These are phyloP conservation scores for Allomyces javanicus DNA, from an alignment of 192 early-diverging fungal species.

Conservation along the genomic window DNA sequence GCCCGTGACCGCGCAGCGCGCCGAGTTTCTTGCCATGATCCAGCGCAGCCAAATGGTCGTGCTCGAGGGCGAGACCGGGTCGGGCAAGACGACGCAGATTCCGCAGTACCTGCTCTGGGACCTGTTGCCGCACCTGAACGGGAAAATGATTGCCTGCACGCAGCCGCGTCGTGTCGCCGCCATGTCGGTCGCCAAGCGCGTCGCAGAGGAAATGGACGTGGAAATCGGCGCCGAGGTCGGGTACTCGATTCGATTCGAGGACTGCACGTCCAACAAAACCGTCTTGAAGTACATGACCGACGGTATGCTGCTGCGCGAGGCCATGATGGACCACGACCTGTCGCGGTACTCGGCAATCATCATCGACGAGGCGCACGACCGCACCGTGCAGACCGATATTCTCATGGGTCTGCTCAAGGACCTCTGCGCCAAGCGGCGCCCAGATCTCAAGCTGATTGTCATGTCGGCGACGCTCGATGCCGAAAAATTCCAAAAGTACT, in stretches of 20 bases:
- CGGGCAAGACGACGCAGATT: constrained; percentile 97
- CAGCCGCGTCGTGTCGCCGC: constrained; percentile 97
- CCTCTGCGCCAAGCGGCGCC: constrained; percentile 42
- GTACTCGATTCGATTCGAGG: constrained; percentile 97
- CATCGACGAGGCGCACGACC: constrained; percentile 96
- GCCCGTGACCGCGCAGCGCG: constrained; percentile 84
- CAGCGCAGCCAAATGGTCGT: constrained; percentile 89
- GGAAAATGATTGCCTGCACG: constrained; percentile 90
- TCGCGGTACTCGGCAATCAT: constrained; percentile 83
- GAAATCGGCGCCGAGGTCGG: constrained; percentile 87
- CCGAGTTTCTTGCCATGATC: constrained; percentile 74
- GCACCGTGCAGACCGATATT: constrained; percentile 89
- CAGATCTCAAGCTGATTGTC: constrained; percentile 79
- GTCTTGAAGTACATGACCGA: constrained; percentile 95
- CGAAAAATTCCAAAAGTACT: constrained; percentile 97
- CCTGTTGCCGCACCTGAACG: constrained; percentile 68
- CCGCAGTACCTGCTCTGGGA: constrained; percentile 90
- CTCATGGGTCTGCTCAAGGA: constrained; percentile 96
- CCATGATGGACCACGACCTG: constrained; percentile 81
- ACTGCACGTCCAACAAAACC: constrained; percentile 65
- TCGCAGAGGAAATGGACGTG: constrained; percentile 91
- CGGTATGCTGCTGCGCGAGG: constrained; percentile 96
- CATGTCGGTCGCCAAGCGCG: constrained; percentile 98
- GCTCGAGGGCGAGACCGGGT: constrained; percentile 92
- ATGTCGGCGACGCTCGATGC: constrained; percentile 98